These are phyloP conservation scores for Fibroporia radiculosa DNA, from an alignment of 768 basidiomycete genomes.

Conservation along the genomic window DNA sequence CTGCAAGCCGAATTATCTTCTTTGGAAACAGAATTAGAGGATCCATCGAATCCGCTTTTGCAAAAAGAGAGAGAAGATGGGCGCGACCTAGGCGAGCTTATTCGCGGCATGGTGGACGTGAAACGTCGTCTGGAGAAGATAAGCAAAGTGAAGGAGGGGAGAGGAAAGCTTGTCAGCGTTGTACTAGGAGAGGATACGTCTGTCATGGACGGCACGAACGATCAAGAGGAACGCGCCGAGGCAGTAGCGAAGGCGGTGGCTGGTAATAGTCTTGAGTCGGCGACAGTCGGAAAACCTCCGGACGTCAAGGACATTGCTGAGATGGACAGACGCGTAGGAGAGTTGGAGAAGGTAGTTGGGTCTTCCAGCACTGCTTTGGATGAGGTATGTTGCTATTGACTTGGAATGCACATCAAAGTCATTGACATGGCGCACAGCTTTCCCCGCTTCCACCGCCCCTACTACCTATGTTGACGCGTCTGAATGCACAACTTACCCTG, in stretches of 20 bases:
- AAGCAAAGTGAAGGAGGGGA: slow-evolving; percentile 54
- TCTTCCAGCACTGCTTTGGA: slow-evolving; percentile 73
- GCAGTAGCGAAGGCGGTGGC: neutral
- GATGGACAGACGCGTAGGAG: slow-evolving; percentile 77
- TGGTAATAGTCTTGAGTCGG: slow-evolving; percentile 9
- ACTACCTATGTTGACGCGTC: slow-evolving; percentile 71
- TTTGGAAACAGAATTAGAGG: slow-evolving; percentile 76
- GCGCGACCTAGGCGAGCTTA: slow-evolving; percentile 66
- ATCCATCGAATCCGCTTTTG: slow-evolving; percentile 67
- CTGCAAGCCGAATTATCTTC: slow-evolving; percentile 75
- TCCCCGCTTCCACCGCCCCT: slow-evolving; percentile 73
- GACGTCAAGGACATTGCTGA: slow-evolving; percentile 52
- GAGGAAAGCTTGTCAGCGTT: slow-evolving; percentile 54
- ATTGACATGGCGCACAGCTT: slow-evolving; percentile 31
- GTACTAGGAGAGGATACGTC: slow-evolving; percentile 33
- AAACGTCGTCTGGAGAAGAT: slow-evolving; percentile 62
- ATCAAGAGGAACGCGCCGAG: slow-evolving; percentile 7
- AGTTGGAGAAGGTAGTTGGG: slow-evolving; percentile 78
- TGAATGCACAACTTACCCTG: slow-evolving; percentile 79
- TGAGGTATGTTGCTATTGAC: slow-evolving; percentile 47
- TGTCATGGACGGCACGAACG: slow-evolving; percentile 8
- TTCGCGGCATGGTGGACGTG: slow-evolving; percentile 72
- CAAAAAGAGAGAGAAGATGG: slow-evolving; percentile 52
- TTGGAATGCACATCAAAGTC: neutral
- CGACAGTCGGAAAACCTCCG: slow-evolving; percentile 2